Percentiles rank a stretch among this genome's conserved stretches.
Conservation (phyloP, 2,329 filamentous ascomycete species). For the Aspergillus phoenicis region DNA sequence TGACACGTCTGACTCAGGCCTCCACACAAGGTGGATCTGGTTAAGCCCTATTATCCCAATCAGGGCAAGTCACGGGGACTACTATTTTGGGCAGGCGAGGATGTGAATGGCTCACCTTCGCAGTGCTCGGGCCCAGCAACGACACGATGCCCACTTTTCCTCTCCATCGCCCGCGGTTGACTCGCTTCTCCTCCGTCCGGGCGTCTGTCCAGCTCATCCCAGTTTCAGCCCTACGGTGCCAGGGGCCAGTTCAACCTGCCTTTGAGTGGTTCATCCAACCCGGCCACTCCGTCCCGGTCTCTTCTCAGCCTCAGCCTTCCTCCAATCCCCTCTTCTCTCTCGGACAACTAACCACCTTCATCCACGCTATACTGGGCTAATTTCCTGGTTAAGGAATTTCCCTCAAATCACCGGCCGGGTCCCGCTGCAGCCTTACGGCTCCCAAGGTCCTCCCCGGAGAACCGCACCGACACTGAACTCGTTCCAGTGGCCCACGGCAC, state of each 20-base stretch:
- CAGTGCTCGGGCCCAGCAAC: too few relatives aligned
- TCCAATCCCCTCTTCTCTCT: background rate
- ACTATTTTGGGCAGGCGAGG: too few relatives aligned
- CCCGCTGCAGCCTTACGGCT: conserved; percentile 1
- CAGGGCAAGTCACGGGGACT: too few relatives aligned
- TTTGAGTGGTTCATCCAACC: background rate
- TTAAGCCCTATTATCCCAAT: too few relatives aligned
- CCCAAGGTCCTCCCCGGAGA: conserved; percentile 4
- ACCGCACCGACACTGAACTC: background rate
- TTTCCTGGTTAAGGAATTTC: background rate
- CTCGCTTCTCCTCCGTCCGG: background rate
- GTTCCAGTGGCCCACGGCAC: background rate
- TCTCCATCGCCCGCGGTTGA: background rate
- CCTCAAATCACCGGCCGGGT: background rate
- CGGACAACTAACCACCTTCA: background rate
- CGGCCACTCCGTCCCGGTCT: background rate
- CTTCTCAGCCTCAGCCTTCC: background rate
- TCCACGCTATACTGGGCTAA: background rate
- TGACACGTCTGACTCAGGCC: too few relatives aligned
- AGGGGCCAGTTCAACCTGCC: background rate
- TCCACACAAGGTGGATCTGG: too few relatives aligned
- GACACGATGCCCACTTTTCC: too few relatives aligned
- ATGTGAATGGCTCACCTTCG: too few relatives aligned
- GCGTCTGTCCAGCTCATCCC: background rate
- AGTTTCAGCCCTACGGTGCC: conserved; percentile 5